phyloP scores from a whole-genome alignment of 2,329 filamentous ascomycete species.

The Macrophomina tecta region DNA sequence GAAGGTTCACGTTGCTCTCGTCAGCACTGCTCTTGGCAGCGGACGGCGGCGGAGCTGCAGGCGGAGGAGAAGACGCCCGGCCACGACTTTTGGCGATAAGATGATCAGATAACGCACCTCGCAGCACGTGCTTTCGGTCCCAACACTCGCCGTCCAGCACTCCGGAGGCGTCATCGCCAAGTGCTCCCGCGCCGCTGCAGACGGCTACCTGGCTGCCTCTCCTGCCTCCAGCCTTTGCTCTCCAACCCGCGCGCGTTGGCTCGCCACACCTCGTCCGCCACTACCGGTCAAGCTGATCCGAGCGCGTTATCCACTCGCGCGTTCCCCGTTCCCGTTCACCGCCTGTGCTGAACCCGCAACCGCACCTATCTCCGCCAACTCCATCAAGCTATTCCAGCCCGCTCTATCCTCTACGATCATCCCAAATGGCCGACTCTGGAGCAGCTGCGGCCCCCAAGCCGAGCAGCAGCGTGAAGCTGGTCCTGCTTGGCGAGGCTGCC shows the following conservation, averaged over 20 bases:
- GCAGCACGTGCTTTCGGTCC: not conserved
- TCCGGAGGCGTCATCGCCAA: conserved; percentile 16
- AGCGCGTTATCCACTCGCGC: conserved; percentile 16
- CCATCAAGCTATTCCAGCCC: conserved; percentile 10
- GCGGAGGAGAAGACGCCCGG: not conserved
- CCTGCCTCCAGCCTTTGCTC: not conserved
- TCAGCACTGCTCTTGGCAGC: conserved; percentile 12
- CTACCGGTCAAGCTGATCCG: conserved; percentile 21
- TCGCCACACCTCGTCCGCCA: not conserved
- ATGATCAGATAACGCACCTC: not conserved
- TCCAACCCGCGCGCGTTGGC: conserved; percentile 8
- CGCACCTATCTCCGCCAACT: conserved; percentile 26
- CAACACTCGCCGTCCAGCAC: not conserved
- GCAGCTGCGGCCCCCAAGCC: conserved; percentile 78
- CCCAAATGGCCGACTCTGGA: conserved; percentile 73
- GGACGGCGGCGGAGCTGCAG: not conserved
- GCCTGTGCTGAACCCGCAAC: conserved; percentile 27
- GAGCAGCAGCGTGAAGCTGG: conserved; percentile 99
- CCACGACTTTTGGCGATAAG: conserved; percentile 16
- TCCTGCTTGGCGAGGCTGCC: conserved; percentile 94
- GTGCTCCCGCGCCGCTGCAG: conserved; percentile 17
- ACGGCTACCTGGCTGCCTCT: not conserved
- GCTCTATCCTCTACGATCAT: conserved; percentile 11
- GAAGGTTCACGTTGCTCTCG: conserved; percentile 6
- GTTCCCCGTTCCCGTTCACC: conserved; percentile 17